Base-by-base conservation (phyloP, 2,329 filamentous ascomycete genomes). In the Ophiosphaerella korrae region DNA sequence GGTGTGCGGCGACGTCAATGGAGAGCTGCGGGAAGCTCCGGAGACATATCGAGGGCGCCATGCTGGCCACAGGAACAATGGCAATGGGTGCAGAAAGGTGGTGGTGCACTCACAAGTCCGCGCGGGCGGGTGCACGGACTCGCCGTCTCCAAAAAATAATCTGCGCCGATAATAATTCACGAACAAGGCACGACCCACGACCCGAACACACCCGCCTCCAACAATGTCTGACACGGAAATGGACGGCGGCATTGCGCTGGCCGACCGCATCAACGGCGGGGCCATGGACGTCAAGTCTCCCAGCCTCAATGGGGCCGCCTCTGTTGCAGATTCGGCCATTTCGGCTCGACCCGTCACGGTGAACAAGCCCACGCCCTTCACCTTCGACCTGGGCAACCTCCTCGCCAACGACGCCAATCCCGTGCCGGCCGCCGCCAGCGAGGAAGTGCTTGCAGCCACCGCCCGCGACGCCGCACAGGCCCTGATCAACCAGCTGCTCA, bases 401-500 rank as follows among this genome's bases (percentile, higher is more conserved):
- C 83, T 95, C 70, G 88, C 86, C 74, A 87, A 87, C 70, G 94
- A 97, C 77, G 84, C 92, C 34, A 97, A 97, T 77, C 90, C 93
- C 2, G 79, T 94, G 44, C 77, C 82, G 42, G 76, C 86, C 56
- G 76, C 83, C 63, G 75, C 74, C 43, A 75, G 75, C 53, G 90
- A 96, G 74, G 78, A 80, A 24, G 83, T 84, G 50, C 86, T 97
- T 53, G 82, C 87, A 55, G 78, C 83, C 35, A 85, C 87, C 18
- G 92, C 94, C 48, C 90, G 92, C 67, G 91, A 96, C 75, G 92
- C 90, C 75, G 90, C 92, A 11, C 94, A 99, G 78, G 87, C 85
- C 26, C 86, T 99, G 52, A 86, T 99, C 74, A 96, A 96, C 82
- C 92, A 97, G 77, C 87, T 99, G 53, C 86, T 99, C 34, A 91